Evolutionary conservation across 768 basidiomycete species (phyloP).

Genomic region (Russula sp.): DNA sequence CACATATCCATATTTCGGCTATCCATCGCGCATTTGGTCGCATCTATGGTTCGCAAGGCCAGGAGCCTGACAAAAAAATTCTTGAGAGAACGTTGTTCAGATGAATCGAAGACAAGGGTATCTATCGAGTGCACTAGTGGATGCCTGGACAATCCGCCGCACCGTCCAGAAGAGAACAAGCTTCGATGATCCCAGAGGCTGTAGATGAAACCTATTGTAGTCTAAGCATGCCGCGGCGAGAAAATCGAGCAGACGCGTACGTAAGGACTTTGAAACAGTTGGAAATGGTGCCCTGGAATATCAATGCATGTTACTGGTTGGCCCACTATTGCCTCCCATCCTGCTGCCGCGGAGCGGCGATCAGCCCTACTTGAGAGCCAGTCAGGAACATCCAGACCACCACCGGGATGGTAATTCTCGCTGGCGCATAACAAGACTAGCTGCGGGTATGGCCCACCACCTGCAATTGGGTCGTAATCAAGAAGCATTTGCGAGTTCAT

Average conservation of each 20-base stretch:
- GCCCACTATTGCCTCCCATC: slow-evolving; percentile 44
- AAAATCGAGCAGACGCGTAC: slow-evolving; percentile 32
- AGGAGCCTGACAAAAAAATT: background rate
- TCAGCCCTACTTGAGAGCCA: slow-evolving; percentile 48
- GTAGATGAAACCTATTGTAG: slow-evolving; percentile 5
- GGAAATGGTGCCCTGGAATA: slow-evolving; percentile 63
- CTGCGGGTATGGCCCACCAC: slow-evolving; percentile 26
- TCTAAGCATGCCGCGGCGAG: background rate
- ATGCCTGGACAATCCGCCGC: background rate
- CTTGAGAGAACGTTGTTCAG: background rate
- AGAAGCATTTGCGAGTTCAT: slow-evolving; percentile 42
- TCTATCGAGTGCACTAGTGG: background rate
- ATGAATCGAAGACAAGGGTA: background rate
- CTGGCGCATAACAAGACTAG: slow-evolving; percentile 48
- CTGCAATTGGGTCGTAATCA: slow-evolving; percentile 35
- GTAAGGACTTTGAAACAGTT: slow-evolving; percentile 43
- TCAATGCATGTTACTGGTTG: slow-evolving; percentile 37
- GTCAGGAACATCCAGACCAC: slow-evolving; percentile 33
- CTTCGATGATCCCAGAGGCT: slow-evolving; percentile 10
- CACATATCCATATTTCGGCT: background rate
- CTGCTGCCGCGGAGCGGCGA: slow-evolving; percentile 27
- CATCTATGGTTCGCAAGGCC: background rate
- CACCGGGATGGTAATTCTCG: slow-evolving; percentile 36
- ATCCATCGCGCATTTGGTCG: background rate
- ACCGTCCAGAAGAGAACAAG: slow-evolving; percentile 11